Evolutionary conservation across 306 rosid genomes (phyloP), one percentile per base, ranked within the genome.

Genomic region (Corylus avellana): DNA sequence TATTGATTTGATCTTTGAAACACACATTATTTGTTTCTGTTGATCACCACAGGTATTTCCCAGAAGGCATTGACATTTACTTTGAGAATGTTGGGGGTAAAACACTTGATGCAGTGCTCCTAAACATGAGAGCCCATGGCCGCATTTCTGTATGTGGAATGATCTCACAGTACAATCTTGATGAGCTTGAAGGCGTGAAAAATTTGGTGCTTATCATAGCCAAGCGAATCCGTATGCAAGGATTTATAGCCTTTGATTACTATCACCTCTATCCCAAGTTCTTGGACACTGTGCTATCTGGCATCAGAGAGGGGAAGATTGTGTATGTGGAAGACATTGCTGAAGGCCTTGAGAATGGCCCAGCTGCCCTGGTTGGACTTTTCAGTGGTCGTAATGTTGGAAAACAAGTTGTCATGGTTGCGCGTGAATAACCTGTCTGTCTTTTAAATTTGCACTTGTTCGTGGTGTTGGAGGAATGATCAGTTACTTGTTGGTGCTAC

Each of bases 11-110:
- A 56, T 46, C 55, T 27, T 61, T 27, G 18, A 49, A 3, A 12
- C 12, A 8, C 20, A 63, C 9, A 49, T 32, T 61, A 12, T 27
- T 0, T 35, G 53, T 32, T 63, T 29, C 50, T 67, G 50, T 16
- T 42, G 12, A 8, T 18, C 25, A 8, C 72, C 2, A 3, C 35
- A 67, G 72, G 49, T 67, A 67, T 10, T 67, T 67, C 50, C 50
- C 72, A 17, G 72, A 67, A 18, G 72, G 72, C 72, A 67, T 67
- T 67, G 72, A 67, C 47, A 67, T 67, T 10, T 67, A 67, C 72
- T 67, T 67, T 39, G 72, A 67, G 50, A 67, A 67, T 9, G 72
- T 67, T 17, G 72, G 72, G 13, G 72, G 72, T 14, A 67, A 67
- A 39, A 67, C 47, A 44, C 72, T 67, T 17, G 72, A 67, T 67